These are phyloP conservation scores for Claviceps sp. DNA, from an alignment of 2,329 filamentous ascomycete genomes.

Conservation along the genomic window DNA sequence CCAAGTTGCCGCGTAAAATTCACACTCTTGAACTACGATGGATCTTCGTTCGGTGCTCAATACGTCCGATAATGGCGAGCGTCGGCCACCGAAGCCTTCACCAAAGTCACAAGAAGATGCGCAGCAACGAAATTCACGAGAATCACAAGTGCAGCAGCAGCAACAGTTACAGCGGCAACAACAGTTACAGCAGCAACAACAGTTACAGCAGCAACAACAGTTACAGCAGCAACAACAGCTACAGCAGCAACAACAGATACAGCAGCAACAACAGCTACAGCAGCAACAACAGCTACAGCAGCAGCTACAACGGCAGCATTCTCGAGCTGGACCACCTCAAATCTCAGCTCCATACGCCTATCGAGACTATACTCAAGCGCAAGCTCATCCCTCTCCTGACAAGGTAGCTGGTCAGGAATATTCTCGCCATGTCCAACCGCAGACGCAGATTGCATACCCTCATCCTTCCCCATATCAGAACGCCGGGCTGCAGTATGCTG, in stretches of 20 bases:
- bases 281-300: neutral
- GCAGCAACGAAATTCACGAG: neutral
- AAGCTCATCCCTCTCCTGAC: conserved; percentile 32
- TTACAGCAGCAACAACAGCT: neutral
- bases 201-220: neutral
- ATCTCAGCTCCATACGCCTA: conserved; percentile 31
- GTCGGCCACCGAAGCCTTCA: conserved; percentile 20
- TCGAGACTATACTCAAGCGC: conserved; percentile 33
- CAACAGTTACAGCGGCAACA: neutral
- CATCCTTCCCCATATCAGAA: conserved; percentile 25
- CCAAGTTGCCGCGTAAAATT: neutral
- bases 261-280: neutral
- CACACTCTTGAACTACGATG: conserved; percentile 20
- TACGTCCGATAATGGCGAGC: conserved; percentile 32
- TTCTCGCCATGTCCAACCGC: conserved; percentile 18
- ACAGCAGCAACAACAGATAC: neutral
- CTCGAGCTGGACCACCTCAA: conserved; percentile 22
- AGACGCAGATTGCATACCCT: conserved; percentile 22
- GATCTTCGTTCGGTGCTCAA: conserved; percentile 43
- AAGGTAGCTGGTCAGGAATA: conserved; percentile 33
- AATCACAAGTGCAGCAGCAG: neutral
- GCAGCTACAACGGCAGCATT: conserved; percentile 13
- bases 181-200: neutral
- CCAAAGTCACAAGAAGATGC: conserved; percentile 13
- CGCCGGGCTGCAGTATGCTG: conserved; percentile 26